Base-by-base conservation (phyloP, 306 rosid species). In the Biancaea sappan region DNA sequence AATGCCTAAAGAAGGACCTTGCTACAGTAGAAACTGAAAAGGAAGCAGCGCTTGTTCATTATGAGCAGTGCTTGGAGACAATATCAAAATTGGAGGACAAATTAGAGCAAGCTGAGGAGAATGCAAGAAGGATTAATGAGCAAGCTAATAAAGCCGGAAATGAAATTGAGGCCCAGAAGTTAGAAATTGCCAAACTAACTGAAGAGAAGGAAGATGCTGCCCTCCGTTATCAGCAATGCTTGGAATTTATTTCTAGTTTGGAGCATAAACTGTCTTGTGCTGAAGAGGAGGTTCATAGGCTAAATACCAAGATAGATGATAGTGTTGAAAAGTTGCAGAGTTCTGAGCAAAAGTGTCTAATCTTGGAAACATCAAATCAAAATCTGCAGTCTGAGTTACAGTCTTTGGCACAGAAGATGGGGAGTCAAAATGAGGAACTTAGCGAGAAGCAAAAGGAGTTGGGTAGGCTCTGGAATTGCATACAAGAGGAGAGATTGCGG, bases 371-470 rank as follows among this genome's bases (percentile, higher is more conserved):
- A 52, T 90, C 95, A 40, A 91, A 94, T 81, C 84, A 91, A 63
- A 58, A 77, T 83, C 87, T 92, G 53, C 89, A 87, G 75, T 88
- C 86, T 22, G 99, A 94, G 81, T 74, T 94, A 82, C 89, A 87
- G 62, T 81, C 93, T 67, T 79, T 87, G 77, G 82, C 62, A 41
- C 90, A 85, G 74, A 88, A 82, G 72, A 77, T 86, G 88, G 97
- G 87, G 44, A 80, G 88, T 77, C 97, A 90, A 80, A 88, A 74
- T 80, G 93, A 82, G 76, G 98, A 92, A 79, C 86, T 95, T 57
- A 81, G 69, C 32, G 98, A 95, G 89, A 95, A 88, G 93, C 92
- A 95, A 82, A 84, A 79, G 63, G 99, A 95, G 72, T 79, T 95
- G 70, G 86, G 91, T 73, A 86, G 86, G 79, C 93, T 95, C 25